These are phyloP conservation scores for Trichoderma polysporum DNA, from an alignment of 2,329 filamentous ascomycete species.

Conservation along the genomic window DNA sequence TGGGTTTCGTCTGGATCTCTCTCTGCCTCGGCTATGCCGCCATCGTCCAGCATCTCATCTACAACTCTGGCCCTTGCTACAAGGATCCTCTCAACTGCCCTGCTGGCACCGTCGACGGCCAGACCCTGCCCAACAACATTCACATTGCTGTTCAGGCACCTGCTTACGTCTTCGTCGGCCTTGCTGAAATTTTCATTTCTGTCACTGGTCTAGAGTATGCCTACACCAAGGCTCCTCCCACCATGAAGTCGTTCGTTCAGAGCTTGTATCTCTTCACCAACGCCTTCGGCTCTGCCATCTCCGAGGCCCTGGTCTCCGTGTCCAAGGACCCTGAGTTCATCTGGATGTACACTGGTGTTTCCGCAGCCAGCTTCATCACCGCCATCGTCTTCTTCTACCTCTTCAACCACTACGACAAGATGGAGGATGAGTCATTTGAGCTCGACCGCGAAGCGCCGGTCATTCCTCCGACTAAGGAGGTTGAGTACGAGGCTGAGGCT, in stretches of 20 bases:
- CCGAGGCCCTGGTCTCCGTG: constrained; percentile 58
- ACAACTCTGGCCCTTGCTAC: constrained; percentile 52
- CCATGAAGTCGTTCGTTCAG: constrained; percentile 64
- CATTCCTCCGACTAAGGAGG: constrained; percentile 6
- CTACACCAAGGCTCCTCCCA: constrained; percentile 69
- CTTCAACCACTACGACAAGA: constrained; percentile 40
- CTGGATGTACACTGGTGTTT: constrained; percentile 65
- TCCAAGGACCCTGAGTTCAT: constrained; percentile 64
- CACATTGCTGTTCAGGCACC: constrained; percentile 56
- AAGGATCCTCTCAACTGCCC: constrained; percentile 43
- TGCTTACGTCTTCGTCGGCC: constrained; percentile 57
- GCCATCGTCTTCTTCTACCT: constrained; percentile 53
- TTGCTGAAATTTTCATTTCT: constrained; percentile 62
- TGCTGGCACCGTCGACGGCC: constrained; percentile 32
- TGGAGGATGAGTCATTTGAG: constrained; percentile 42
- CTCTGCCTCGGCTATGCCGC: constrained; percentile 59
- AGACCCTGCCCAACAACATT: constrained; percentile 44
- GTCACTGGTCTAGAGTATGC: constrained; percentile 72
- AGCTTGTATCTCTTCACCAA: constrained; percentile 61
- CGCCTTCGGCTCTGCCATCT: constrained; percentile 59
- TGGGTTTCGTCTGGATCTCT: constrained; percentile 58
- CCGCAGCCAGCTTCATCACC: constrained; percentile 45
- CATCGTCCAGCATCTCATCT: constrained; percentile 61
- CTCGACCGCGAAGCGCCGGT: constrained; percentile 35
- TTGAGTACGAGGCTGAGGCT: constrained; percentile 5